Percentiles rank a stretch among this genome's conserved stretches.
Evolutionary conservation across 345 rosid species (phyloP).

Genomic region (Chamaenerion angustifolium): DNA sequence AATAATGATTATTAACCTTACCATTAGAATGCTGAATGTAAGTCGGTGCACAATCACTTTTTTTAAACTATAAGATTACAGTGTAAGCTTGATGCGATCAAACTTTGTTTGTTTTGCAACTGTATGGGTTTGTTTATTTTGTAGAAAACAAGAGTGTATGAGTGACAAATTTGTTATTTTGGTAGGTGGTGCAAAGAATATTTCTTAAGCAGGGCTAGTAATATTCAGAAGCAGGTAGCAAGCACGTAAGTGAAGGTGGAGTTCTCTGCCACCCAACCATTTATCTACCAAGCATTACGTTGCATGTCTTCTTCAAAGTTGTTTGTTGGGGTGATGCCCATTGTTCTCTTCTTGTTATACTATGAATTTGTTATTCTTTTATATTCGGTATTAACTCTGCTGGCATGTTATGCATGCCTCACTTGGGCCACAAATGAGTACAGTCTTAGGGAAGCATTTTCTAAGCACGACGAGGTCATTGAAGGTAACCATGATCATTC

Average conservation of each 20-base stretch:
- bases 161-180: background rate
- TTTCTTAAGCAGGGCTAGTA: slow-evolving; percentile 63
- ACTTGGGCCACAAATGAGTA: slow-evolving; percentile 52
- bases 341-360: background rate
- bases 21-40: too few relatives aligned
- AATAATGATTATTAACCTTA: too few relatives aligned
- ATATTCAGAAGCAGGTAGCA: slow-evolving; percentile 48
- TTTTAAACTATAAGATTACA: too few relatives aligned
- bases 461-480: slow-evolving; percentile 71
- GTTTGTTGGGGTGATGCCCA: slow-evolving; percentile 60
- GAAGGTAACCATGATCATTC: slow-evolving; percentile 36
- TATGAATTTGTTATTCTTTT: background rate
- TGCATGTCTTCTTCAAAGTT: slow-evolving; percentile 71
- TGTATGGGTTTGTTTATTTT: too few relatives aligned
- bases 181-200: slow-evolving; percentile 46
- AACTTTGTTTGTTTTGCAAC: too few relatives aligned
- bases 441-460: too few relatives aligned
- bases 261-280: slow-evolving; percentile 38
- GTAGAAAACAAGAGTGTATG: background rate
- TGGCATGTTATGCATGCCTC: slow-evolving; percentile 35
- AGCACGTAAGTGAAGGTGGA: slow-evolving; percentile 38
- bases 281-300: slow-evolving; percentile 55
- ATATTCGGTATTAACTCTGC: background rate
- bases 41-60: too few relatives aligned
- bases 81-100: too few relatives aligned